These are phyloP conservation scores for Pilaira anomala DNA, from an alignment of 192 early-diverging fungal species.

Conservation along the genomic window DNA sequence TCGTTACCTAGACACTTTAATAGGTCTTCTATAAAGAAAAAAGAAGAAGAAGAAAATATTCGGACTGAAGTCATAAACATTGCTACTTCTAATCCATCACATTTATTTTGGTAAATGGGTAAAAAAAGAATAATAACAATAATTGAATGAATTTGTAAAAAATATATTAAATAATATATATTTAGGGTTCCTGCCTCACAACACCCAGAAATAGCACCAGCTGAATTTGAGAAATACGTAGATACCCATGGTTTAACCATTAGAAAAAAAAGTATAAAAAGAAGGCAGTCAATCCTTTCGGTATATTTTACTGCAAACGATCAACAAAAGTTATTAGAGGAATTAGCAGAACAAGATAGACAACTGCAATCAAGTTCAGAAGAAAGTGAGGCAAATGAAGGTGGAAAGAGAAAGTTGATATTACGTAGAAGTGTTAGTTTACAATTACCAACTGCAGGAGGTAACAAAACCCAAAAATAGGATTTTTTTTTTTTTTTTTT, in stretches of 20 bases:
- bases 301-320: slow-evolving; percentile 25
- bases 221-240: slow-evolving; percentile 32
- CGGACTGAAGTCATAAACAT: slow-evolving; percentile 29
- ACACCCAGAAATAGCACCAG: slow-evolving; percentile 32
- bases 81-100: slow-evolving; percentile 27
- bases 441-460: slow-evolving; percentile 1
- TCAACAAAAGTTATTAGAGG: neutral
- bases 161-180: neutral
- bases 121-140: neutral
- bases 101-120: slow-evolving; percentile 28
- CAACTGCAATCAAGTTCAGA: neutral
- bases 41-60: neutral
- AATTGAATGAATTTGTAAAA: neutral
- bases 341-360: neutral
- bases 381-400: neutral
- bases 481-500: neutral
- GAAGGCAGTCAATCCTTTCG: slow-evolving; percentile 30
- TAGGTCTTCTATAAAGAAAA: neutral
- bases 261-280: slow-evolving; percentile 11
- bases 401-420: neutral
- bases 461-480: neutral
- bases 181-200: slow-evolving; percentile 33
- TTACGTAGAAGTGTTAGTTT: slow-evolving; percentile 17
- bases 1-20: slow-evolving; percentile 2
- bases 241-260: slow-evolving; percentile 22